A percentile compares a stretch with the other conserved stretches of the same genome.
Conservation (phyloP, 768 basidiomycete species). For the Termitomyces sp. region DNA sequence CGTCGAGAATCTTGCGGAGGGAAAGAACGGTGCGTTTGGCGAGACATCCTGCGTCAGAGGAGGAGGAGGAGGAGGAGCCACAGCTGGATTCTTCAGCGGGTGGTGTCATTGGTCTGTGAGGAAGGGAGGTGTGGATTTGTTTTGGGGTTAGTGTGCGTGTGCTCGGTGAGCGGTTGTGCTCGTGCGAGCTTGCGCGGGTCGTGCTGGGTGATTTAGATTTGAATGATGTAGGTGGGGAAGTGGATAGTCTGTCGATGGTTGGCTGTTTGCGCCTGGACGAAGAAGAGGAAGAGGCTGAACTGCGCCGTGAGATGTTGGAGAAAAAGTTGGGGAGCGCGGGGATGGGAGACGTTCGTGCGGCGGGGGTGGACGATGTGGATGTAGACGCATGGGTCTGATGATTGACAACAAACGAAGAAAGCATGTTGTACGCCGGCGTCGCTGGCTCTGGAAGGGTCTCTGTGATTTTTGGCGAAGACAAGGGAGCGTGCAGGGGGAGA, state of each 20-base stretch:
- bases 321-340: conserved; percentile 15
- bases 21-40: conserved; percentile 64
- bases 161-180: conserved; percentile 15
- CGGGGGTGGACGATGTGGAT: conserved; percentile 20
- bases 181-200: conserved; percentile 5
- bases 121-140: conserved; percentile 18
- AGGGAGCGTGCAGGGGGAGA: conserved; percentile 11
- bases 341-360: neutral
- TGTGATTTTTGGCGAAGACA: conserved; percentile 29
- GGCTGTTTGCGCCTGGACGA: neutral
- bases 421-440: conserved; percentile 59
- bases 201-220: conserved; percentile 12
- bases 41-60: conserved; percentile 48
- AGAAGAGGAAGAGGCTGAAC: too few relatives aligned
- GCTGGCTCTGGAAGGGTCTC: conserved; percentile 36
- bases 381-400: conserved; percentile 16
- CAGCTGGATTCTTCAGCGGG: conserved; percentile 53
- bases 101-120: conserved; percentile 46
- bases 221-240: conserved; percentile 5
- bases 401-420: conserved; percentile 48
- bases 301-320: conserved; percentile 28
- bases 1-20: conserved; percentile 67
- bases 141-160: conserved; percentile 26
- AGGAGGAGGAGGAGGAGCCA: conserved; percentile 35
- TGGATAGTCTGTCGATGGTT: conserved; percentile 18